Evolutionary conservation across 208 protist genomes (phyloP).

Genomic region (Trypanosoma vivax): DNA sequence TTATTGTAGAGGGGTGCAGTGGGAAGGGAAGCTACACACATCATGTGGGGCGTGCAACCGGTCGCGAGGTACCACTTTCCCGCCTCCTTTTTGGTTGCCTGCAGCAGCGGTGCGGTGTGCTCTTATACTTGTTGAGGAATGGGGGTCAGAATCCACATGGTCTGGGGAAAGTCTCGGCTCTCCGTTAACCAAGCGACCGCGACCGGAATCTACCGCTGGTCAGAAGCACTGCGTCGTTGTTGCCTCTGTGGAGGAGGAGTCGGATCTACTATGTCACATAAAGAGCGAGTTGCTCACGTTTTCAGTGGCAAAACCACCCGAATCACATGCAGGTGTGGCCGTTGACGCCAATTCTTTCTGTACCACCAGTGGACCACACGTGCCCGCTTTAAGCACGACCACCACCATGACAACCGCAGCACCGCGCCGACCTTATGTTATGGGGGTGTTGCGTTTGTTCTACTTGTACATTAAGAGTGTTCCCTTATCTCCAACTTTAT

Average conservation of each 20-base stretch:
- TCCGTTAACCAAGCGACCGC: no score
- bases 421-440: no score
- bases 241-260: conserved; percentile 5
- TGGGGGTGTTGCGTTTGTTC: conserved; percentile 12
- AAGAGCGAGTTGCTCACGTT: background rate
- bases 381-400: no score
- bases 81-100: conserved; percentile 49
- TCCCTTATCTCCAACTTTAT: no score
- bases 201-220: background rate
- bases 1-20: conserved; percentile 38
- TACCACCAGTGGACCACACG: background rate
- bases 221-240: background rate
- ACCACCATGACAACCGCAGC: background rate
- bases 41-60: conserved; percentile 50
- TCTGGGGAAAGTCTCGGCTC: background rate
- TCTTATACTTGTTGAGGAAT: conserved; percentile 49
- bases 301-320: background rate
- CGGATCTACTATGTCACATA: conserved; percentile 7
- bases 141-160: background rate
- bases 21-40: conserved; percentile 35
- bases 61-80: conserved; percentile 30
- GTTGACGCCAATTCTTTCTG: background rate
- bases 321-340: background rate
- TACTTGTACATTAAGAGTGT: conserved; percentile 13
- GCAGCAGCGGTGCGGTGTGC: conserved; percentile 54